These are phyloP conservation scores for Phlyctochytrium bullatum DNA, from an alignment of 192 early-diverging fungal species.

Conservation along the genomic window DNA sequence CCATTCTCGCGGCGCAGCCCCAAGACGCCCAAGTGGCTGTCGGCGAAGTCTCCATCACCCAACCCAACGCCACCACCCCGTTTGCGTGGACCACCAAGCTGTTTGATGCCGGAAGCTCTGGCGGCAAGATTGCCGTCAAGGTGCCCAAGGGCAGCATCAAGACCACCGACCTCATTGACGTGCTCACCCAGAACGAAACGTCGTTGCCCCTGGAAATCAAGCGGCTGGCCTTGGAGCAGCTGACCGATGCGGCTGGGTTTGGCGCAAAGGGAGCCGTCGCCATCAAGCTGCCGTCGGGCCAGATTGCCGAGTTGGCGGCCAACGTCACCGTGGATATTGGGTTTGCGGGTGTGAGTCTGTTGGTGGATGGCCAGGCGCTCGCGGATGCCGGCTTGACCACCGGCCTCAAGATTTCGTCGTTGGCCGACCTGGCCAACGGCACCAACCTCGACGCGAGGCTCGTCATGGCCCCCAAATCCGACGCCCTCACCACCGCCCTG, in stretches of 20 bases:
- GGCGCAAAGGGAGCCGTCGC: constrained; percentile 20
- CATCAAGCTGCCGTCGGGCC: constrained; percentile 22
- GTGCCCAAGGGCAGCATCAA: constrained; percentile 19
- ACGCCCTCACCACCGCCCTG: constrained; percentile 22
- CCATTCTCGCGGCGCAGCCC: constrained; percentile 35
- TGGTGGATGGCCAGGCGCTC: constrained; percentile 19
- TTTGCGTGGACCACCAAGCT: constrained; percentile 37
- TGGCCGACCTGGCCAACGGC: not conserved
- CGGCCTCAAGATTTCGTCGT: constrained; percentile 15
- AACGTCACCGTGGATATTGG: constrained; percentile 24
- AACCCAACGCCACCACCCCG: constrained; percentile 8
- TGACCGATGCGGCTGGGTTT: constrained; percentile 28
- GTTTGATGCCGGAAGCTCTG: constrained; percentile 24
- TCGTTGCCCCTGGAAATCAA: constrained; percentile 21
- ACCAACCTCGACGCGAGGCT: constrained; percentile 25
- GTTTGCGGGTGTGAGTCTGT: constrained; percentile 22
- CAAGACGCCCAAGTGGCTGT: constrained; percentile 24
- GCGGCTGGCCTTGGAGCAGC: constrained; percentile 23
- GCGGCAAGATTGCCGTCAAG: constrained; percentile 18
- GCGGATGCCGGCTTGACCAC: constrained; percentile 20
- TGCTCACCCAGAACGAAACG: constrained; percentile 23
- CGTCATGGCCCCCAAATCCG: constrained; percentile 19
- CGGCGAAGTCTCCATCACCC: constrained; percentile 31
- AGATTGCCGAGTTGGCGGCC: not conserved
- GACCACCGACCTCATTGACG: constrained; percentile 18